Evolutionary conservation across 2,329 filamentous ascomycete genomes (phyloP), one percentile per base, ranked within the genome.

Genomic region (Aspergillus fischeri): DNA sequence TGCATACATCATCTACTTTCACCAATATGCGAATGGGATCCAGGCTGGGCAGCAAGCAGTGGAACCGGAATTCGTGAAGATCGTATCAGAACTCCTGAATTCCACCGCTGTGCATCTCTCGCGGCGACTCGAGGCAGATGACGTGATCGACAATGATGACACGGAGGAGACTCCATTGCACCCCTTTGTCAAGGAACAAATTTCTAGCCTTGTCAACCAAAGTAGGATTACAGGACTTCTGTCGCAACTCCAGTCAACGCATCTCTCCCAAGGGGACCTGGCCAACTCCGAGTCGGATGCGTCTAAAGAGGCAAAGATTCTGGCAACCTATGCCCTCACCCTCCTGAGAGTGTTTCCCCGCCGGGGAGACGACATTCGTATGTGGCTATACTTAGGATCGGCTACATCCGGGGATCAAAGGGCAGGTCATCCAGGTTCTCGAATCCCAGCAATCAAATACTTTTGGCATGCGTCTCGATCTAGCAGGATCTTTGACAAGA

Each of bases 381-480:
- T 97, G 91, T 93, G 91, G 77, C 79, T 97, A 0, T 97, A 94
- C 68, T 81, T 94, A 44, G 90, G 91, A 0, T 85, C 88, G 47
- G 80, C 89, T 4, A 69, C 62, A 60, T 76, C 62, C 21, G 59
- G 75, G 68, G 52, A 72, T 67, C 63, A 75, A 58, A 59, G 62
- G 8, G 59, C 71, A 28, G 67, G 67, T 8, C 65, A 70, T 5
- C 70, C 60, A 24, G 61, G 63, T 66, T 61, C 57, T 59, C 76
- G 69, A 59, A 69, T 87, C 8, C 88, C 90, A 0, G 86, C 89
- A 0, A 86, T 93, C 57, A 87, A 88, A 64, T 96, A 91, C 68
- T 90, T 97, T 64, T 97, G 94, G 91, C 82, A 88, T 54, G 84
- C 85, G 28, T 81, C 84, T 50, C 80, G 78, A 58, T 74, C 75